A percentile compares a stretch with the other conserved stretches of the same genome.
Evolutionary conservation across 2,329 filamentous ascomycete species (phyloP).

Genomic region (Talaromyces albobiverticillius): DNA sequence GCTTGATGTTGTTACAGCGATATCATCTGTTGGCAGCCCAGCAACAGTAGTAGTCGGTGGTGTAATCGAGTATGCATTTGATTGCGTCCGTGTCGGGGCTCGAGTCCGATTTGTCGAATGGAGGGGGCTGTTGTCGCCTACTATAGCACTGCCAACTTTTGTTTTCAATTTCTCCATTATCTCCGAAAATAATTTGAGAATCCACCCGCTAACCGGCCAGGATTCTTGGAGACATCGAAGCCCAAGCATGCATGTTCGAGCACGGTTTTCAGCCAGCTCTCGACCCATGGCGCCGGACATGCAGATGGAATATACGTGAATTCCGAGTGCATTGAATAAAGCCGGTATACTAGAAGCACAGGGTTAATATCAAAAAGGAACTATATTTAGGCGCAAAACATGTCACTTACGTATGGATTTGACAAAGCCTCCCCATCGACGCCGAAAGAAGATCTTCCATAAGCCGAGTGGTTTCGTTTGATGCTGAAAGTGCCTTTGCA

Average conservation of each 20-base stretch:
- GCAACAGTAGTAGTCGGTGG: too few relatives aligned
- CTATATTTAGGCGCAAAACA: too few relatives aligned
- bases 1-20: background rate
- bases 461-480: background rate
- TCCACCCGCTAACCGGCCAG: conserved; percentile 27
- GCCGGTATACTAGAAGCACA: conserved; percentile 19
- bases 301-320: conserved; percentile 26
- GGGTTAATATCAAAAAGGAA: too few relatives aligned
- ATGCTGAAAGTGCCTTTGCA: background rate
- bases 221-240: conserved; percentile 23
- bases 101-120: background rate
- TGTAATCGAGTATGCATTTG: background rate
- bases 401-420: background rate
- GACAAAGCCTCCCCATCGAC: background rate
- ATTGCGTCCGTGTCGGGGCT: background rate
- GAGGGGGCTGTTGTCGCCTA: background rate
- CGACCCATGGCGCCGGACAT: conserved; percentile 20
- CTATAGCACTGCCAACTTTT: background rate
- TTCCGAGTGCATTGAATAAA: conserved; percentile 23
- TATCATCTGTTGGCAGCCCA: background rate
- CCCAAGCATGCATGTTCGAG: conserved; percentile 24
- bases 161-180: background rate
- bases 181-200: conserved; percentile 4
- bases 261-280: conserved; percentile 24
- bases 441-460: background rate